Percentiles rank a stretch among this genome's conserved stretches.
These are phyloP conservation scores for Xerocomellus dryophilus DNA, from an alignment of 768 basidiomycete species.

Conservation along the genomic window DNA sequence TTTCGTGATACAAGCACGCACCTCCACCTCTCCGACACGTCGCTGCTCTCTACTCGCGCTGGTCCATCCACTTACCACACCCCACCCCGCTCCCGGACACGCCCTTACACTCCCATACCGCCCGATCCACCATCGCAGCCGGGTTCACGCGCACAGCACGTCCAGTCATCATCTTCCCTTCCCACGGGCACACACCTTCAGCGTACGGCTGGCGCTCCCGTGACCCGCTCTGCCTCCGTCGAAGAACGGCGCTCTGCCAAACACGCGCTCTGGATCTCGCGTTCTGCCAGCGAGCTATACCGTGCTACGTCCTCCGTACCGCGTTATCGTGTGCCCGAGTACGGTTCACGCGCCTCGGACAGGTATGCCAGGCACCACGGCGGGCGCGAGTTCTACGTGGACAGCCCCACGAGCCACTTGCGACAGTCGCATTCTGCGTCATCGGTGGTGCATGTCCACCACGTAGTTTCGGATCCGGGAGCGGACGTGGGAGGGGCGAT, in stretches of 20 bases:
- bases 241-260: conserved; percentile 13
- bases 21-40: conserved; percentile 1
- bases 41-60: neutral
- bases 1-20: neutral
- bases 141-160: neutral
- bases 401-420: conserved; percentile 11
- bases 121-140: neutral
- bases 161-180: neutral
- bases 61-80: neutral
- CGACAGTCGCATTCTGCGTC: conserved; percentile 24
- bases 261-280: conserved; percentile 15
- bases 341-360: neutral
- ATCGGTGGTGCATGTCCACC: conserved; percentile 1
- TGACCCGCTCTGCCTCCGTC: neutral
- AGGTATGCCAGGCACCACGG: neutral
- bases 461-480: neutral
- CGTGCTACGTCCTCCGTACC: neutral
- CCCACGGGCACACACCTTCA: neutral
- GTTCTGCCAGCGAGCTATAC: conserved; percentile 26
- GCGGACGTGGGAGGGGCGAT: neutral
- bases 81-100: neutral
- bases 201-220: neutral
- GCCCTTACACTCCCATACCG: neutral
- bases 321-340: neutral
- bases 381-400: neutral